phyloP scores from a whole-genome alignment of 2,329 filamentous ascomycete genomes.

The Penicillium verrucosum region DNA sequence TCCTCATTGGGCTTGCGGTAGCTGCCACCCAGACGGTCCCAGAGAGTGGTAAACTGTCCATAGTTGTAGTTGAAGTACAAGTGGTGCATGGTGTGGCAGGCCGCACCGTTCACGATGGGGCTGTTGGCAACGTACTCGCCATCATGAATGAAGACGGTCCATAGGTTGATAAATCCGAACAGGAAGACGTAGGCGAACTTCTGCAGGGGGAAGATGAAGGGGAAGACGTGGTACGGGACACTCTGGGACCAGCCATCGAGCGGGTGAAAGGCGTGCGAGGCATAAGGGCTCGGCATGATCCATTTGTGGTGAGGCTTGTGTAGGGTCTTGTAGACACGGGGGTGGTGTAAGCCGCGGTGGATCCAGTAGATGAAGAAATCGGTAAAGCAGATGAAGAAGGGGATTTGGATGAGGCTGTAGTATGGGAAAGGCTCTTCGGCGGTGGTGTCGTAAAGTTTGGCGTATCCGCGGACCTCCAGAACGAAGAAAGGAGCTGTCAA shows the following conservation, averaged over 20 bases:
- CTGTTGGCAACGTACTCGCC: slow-evolving; percentile 91
- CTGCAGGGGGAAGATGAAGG: slow-evolving; percentile 87
- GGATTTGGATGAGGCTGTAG: slow-evolving; percentile 82
- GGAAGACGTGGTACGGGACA: slow-evolving; percentile 88
- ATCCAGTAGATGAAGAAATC: slow-evolving; percentile 91
- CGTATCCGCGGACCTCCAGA: slow-evolving; percentile 76
- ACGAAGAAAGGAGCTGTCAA: slow-evolving; percentile 80
- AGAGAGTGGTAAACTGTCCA: slow-evolving; percentile 88
- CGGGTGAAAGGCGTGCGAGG: slow-evolving; percentile 91
- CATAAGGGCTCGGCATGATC: slow-evolving; percentile 96
- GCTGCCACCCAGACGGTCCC: slow-evolving; percentile 83
- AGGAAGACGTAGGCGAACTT: slow-evolving; percentile 83
- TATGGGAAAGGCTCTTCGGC: slow-evolving; percentile 70
- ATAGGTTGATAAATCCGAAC: slow-evolving; percentile 92
- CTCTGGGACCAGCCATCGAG: slow-evolving; percentile 87
- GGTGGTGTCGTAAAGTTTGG: slow-evolving; percentile 80
- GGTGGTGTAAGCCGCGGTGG: slow-evolving; percentile 80
- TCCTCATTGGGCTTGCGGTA: slow-evolving; percentile 83
- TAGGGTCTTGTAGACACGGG: slow-evolving; percentile 74
- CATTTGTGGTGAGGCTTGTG: slow-evolving; percentile 99
- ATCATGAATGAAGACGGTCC: slow-evolving; percentile 95
- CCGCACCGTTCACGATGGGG: slow-evolving; percentile 88
- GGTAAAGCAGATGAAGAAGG: slow-evolving; percentile 82
- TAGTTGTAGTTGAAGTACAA: slow-evolving; percentile 89
- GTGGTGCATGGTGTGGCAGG: slow-evolving; percentile 94